Base-by-base conservation (phyloP, 768 basidiomycete genomes). In the Boletus sp. region DNA sequence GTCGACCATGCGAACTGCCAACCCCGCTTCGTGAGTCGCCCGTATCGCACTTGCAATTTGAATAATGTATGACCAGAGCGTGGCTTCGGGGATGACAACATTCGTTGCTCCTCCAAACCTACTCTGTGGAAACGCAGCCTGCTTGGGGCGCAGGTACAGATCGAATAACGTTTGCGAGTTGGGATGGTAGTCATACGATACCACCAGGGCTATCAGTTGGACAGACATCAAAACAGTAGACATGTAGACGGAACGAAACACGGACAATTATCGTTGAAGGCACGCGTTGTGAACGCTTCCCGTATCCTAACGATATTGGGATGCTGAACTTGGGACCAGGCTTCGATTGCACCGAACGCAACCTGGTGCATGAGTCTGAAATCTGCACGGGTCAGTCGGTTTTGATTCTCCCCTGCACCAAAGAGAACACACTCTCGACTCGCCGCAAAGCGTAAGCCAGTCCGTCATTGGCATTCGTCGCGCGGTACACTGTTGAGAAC, bases 271-370 rank as follows among this genome's bases (percentile, higher is more conserved):
- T 98, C 97, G 53, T 86, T 85, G 71, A 99, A 99, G 1, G 90
- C 84, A 30, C 87, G 82, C 0, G 96, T 96, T 0, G 97, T 98
- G 76, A 99, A 98, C 0, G 96, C 97, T 70, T 98, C 97, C 48
- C 83, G 81, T 20, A 98, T 76, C 9, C 83, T 72, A 15, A 96
- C 84, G 57, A 99, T 87, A 60, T 83, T 87, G 1, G 97, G 94
- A 74, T 98, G 96, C 17, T 78, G 81, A 54, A 98, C 77, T 44
- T 82, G 78, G 1, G 85, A 84, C 97, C 97, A 99, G 15, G 84
- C 76, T 61, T 97, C 95, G 46, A 98, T 87, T 9, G 85, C 75
- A 12, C 74, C 75, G 65, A 99, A 95, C 1, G 96, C 94, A 20
- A 80, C 76, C 66, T 92, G 91, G 61, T 91, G 85, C 64, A 78